phyloP scores from a whole-genome alignment of 129 eudicot genomes.

The Escallonia rubra region DNA sequence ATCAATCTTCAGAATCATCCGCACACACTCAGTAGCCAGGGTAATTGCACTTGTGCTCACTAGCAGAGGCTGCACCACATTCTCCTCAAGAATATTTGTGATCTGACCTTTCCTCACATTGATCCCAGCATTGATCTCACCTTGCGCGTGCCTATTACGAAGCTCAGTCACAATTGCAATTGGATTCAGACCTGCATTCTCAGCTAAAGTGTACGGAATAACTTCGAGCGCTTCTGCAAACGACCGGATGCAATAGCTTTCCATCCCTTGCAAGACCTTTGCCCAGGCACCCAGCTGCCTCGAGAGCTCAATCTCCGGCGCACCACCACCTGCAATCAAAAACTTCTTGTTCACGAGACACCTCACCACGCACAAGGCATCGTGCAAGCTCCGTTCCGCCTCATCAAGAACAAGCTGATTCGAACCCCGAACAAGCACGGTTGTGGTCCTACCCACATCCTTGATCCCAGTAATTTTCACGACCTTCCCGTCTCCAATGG shows the following conservation, averaged over 20 bases:
- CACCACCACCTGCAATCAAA: constrained; percentile 96
- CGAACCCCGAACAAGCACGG: constrained; percentile 84
- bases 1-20: constrained; percentile 97
- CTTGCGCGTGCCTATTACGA: constrained; percentile 92
- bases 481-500: constrained; percentile 80
- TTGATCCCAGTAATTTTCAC: constrained; percentile 88
- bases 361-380: constrained; percentile 92
- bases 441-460: constrained; percentile 90
- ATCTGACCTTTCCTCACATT: constrained; percentile 97
- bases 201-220: constrained; percentile 87
- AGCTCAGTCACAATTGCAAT: constrained; percentile 89
- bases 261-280: constrained; percentile 85
- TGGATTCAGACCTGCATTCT: constrained; percentile 92
- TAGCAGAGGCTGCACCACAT: constrained; percentile 90
- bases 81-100: constrained; percentile 89
- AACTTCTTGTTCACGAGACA: constrained; percentile 86
- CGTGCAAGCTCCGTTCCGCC: constrained; percentile 97
- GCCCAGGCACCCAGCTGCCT: constrained; percentile 96
- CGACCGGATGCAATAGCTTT: constrained; percentile 69
- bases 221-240: constrained; percentile 94
- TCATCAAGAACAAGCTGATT: constrained; percentile 86
- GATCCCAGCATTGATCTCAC: constrained; percentile 91
- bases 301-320: constrained; percentile 88
- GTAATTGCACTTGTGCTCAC: constrained; percentile 91
- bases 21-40: constrained; percentile 82